Evolutionary conservation across 176 grass and related monocot species (phyloP), one percentile per base, ranked within the genome.

Genomic region (Oryza meyeriana): DNA sequence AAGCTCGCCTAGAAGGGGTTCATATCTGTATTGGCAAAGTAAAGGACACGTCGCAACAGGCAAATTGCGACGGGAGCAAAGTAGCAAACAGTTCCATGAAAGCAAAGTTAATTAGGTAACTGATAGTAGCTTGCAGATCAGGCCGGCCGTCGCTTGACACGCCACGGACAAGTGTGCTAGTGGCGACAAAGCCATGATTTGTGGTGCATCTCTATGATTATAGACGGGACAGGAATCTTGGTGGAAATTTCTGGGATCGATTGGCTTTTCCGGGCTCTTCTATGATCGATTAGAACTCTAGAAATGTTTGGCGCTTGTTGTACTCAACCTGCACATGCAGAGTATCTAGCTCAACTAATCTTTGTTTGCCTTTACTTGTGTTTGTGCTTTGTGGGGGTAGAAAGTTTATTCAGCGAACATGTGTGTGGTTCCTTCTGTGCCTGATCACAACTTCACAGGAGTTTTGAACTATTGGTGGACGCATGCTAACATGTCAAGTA

Each of bases 171-270:
- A 5, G 55, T 47, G 34, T 80, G 6, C 22, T 63, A 67, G 44
- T 20, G 84, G 77, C 20, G 68, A 80, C 76, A 74, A 57, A 67
- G 31, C 58, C 68, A 55, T 73, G 59, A 41, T 79, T 50, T 83
- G 17, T 66, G 48, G 26, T n/a, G 71, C 39, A 22, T 11, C 26
- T 78, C 27, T 28, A n/a, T 47, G 7, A 29, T 75, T 20, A 24
- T 44, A 10, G 20, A 13, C 63, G 31, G 17, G 27, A 11, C 16
- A 34, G 39, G 57, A 65, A 85, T 80, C 76, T 59, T 5, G n/a
- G 66, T 66, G 77, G 76, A 80, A 81, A 44, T 55, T 67, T 80
- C 69, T 22, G 50, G 69, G 34, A 67, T 20, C 26, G 58, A 44
- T 59, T 18, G 24, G 1, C 39, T 36, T 72, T 36, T 50, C 47